Conservation (phyloP, 805 yeast genomes). For the Ogataea siamensis region DNA sequence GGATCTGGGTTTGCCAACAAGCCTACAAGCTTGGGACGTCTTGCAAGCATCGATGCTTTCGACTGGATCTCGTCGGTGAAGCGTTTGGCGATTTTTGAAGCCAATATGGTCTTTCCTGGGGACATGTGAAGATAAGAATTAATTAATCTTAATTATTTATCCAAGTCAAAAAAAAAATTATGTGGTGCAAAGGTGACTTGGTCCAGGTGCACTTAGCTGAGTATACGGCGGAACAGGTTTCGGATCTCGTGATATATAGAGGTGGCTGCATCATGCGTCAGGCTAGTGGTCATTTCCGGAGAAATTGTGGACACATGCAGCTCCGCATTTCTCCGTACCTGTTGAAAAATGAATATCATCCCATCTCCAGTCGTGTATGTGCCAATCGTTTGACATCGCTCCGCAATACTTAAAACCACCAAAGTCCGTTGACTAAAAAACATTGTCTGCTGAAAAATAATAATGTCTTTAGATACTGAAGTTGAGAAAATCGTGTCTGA, state of each 20-base stretch:
- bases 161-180: constrained; percentile 5
- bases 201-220: too few species aligned
- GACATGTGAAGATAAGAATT: constrained; percentile 11
- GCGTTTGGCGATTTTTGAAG: constrained; percentile 82
- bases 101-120: constrained; percentile 80
- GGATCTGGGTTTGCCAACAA: constrained; percentile 91
- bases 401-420: constrained; percentile 4
- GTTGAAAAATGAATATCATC: not conserved
- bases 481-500: constrained; percentile 36
- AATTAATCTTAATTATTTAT: constrained; percentile 1
- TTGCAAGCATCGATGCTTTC: constrained; percentile 50
- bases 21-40: constrained; percentile 80
- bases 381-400: constrained; percentile 1
- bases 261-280: too few species aligned
- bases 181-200: constrained; percentile 9
- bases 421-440: constrained; percentile 6
- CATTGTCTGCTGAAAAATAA: constrained; percentile 1
- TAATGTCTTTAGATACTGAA: constrained; percentile 12
- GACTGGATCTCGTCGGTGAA: constrained; percentile 68
- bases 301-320: not conserved
- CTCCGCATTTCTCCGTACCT: constrained; percentile 1
- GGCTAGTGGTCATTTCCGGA: not conserved
- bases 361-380: not conserved
- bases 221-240: too few species aligned
- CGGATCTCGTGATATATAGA: too few species aligned